These are phyloP conservation scores for Hemisphaericaspora lyxosophila DNA, from an alignment of 1,139 yeast genomes.

Conservation along the genomic window DNA sequence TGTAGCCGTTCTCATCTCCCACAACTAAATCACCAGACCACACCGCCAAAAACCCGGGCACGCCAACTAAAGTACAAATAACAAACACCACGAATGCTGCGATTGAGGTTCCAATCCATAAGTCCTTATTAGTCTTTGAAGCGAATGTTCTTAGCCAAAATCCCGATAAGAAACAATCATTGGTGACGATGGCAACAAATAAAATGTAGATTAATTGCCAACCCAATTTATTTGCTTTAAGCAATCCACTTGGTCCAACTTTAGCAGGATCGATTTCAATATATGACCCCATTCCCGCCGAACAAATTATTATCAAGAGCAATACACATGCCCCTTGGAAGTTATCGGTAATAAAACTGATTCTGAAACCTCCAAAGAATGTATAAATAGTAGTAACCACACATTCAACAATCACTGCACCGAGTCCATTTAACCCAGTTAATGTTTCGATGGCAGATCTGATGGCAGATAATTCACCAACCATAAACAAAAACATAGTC, in stretches of 20 bases:
- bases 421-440: constrained; percentile 77
- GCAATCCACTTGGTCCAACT: constrained; percentile 64
- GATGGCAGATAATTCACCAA: constrained; percentile 81
- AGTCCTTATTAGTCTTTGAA: constrained; percentile 71
- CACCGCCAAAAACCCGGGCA: constrained; percentile 83
- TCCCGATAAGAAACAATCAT: constrained; percentile 87
- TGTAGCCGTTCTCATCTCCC: constrained; percentile 58
- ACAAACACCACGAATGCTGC: constrained; percentile 68
- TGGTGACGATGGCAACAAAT: constrained; percentile 83
- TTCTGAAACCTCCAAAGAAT: constrained; percentile 84
- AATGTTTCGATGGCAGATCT: constrained; percentile 72
- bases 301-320: constrained; percentile 64
- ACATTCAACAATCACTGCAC: constrained; percentile 84
- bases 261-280: constrained; percentile 64
- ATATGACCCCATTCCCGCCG: constrained; percentile 78
- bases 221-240: constrained; percentile 69
- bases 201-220: constrained; percentile 88
- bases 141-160: constrained; percentile 96
- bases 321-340: constrained; percentile 80
- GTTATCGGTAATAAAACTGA: constrained; percentile 85
- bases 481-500: constrained; percentile 85
- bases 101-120: constrained; percentile 70
- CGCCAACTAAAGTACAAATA: constrained; percentile 71
- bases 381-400: constrained; percentile 87
- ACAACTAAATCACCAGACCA: constrained; percentile 77